Evolutionary conservation across 345 rosid genomes (phyloP), one percentile per base, ranked within the genome.

Genomic region (Erucastrum elatum): DNA sequence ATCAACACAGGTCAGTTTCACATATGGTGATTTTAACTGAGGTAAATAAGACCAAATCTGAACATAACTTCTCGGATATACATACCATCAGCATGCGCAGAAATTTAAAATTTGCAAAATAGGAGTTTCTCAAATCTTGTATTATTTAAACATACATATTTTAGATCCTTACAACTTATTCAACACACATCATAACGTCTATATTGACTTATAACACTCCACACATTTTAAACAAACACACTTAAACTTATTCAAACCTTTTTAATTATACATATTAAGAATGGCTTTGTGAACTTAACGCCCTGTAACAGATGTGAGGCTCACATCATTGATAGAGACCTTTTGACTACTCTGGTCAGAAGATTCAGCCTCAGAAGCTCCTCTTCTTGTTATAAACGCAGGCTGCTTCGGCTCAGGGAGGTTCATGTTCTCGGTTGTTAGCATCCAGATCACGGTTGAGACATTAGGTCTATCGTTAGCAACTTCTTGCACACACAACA

Each of bases 401-500:
- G 80, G 79, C 60, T 82, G 73, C 3, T 70, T 82, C 5, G 80
- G 80, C 26, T 61, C 35, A 0, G 75, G 5, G 6, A 81, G 75
- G 16, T 72, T 61, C 1, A 31, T 13, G 44, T 70, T 70, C 66
- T 76, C 81, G 1, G 59, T 81, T 3, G 60, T 66, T 55, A 79
- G 51, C 85, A 83, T 79, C 77, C 77, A 65, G 8, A 79, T 64
- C 51, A 83, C 85, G 1, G 51, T 75, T 46, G 85, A 72, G 69
- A 84, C 85, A 27, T 71, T 78, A 0, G 85, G 88, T 72, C 90
- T 82, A 29, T 84, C 86, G 8, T 60, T 66, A 34, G 87, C 75
- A 46, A 25, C 68, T 55, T 72, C 71, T 76, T 85, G 86, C 31
- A 87, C 87, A 29, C 90, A 87, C 13, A 87, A 60, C 25, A 87